Evolutionary conservation across 345 rosid species (phyloP).

Genomic region (Angophora floribunda): DNA sequence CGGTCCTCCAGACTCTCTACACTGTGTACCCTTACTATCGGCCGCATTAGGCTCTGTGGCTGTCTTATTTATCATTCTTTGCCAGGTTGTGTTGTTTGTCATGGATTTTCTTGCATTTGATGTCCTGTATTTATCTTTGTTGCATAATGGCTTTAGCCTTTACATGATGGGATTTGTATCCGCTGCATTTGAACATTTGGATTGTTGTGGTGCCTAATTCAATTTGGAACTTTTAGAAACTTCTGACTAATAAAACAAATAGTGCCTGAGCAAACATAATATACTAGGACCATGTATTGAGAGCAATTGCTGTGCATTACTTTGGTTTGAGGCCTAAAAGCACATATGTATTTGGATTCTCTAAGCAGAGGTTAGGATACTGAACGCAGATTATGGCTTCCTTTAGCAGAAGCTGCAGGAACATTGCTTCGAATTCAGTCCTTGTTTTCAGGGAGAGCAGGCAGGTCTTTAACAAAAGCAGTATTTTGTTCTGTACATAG

Average conservation of each 20-base stretch:
- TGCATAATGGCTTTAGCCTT: neutral
- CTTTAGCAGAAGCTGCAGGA: neutral
- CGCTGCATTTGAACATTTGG: neutral
- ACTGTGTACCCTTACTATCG: neutral
- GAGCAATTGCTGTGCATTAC: neutral
- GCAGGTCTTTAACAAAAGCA: neutral
- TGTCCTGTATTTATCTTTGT: neutral
- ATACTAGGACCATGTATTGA: neutral
- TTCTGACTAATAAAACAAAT: neutral
- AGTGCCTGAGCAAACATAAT: neutral
- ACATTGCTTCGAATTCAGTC: neutral
- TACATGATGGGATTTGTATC: neutral
- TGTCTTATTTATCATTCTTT: neutral
- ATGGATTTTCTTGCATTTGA: neutral
- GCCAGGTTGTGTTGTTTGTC: accelerated
- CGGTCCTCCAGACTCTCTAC: neutral
- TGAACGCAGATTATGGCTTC: neutral
- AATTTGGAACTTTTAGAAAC: neutral
- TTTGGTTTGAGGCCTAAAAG: neutral
- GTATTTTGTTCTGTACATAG: neutral
- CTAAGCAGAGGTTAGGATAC: neutral
- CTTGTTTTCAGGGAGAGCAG: neutral
- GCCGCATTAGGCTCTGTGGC: neutral
- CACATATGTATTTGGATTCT: neutral
- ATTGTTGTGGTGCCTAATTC: neutral